Conservation (phyloP, 2,329 filamentous ascomycete genomes). For the Epicoccum nigrum region DNA sequence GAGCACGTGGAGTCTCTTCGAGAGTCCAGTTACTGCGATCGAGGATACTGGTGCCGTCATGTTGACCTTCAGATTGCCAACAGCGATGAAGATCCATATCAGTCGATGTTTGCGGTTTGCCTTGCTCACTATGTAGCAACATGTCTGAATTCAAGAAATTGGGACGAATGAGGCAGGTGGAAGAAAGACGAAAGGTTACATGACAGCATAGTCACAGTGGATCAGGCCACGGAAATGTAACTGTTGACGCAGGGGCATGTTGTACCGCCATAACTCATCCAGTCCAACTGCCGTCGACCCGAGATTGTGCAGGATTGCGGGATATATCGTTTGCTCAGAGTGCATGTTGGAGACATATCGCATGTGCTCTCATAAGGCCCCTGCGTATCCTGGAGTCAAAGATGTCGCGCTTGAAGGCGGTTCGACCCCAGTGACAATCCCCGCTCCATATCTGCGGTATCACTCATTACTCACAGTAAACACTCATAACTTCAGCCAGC, state of each 20-base stretch:
- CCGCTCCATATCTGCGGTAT: constrained; percentile 17
- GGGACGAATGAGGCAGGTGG: not conserved
- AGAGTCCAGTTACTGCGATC: not conserved
- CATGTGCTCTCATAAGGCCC: not conserved
- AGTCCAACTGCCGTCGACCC: not conserved
- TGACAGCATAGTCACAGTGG: not conserved
- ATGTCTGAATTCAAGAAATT: not conserved
- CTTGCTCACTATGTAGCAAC: not conserved
- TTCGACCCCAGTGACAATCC: not conserved
- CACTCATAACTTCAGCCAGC: constrained; percentile 18
- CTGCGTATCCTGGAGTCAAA: not conserved
- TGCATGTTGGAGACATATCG: not conserved
- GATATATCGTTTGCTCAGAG: not conserved
- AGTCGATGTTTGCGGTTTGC: constrained; percentile 5
- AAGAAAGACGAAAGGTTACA: constrained; percentile 4
- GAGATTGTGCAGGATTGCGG: constrained; percentile 1
- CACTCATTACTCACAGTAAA: constrained; percentile 21
- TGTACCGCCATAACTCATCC: not conserved
- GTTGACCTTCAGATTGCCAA: constrained; percentile 2
- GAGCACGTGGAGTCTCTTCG: not conserved
- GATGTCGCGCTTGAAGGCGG: not conserved
- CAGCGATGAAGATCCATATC: not conserved
- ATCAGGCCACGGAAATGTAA: not conserved
- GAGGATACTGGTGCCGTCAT: constrained; percentile 1
- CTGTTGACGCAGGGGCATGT: not conserved